phyloP scores from a whole-genome alignment of 2,329 filamentous ascomycete genomes.

The Trichoderma oligosporum region DNA sequence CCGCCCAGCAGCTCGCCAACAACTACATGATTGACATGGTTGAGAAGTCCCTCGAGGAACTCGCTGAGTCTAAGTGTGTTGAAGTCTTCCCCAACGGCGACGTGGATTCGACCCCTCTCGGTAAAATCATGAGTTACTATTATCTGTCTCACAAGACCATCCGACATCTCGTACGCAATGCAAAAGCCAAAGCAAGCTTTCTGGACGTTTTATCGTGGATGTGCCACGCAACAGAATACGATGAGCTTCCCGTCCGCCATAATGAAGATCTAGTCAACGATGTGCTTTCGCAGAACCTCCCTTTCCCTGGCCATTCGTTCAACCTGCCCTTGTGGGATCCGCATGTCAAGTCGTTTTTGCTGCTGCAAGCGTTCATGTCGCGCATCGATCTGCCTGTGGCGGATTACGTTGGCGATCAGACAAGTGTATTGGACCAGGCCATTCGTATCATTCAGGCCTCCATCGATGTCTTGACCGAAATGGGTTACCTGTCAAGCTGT shows the following conservation, averaged over 20 bases:
- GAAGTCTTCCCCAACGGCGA: constrained; percentile 80
- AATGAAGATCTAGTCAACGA: constrained; percentile 98
- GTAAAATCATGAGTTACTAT: constrained; percentile 99
- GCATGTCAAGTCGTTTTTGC: constrained; percentile 90
- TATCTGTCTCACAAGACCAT: constrained; percentile 95
- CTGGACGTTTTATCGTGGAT: constrained; percentile 87
- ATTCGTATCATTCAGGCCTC: constrained; percentile 95
- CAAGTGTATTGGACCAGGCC: constrained; percentile 84
- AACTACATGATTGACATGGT: constrained; percentile 94
- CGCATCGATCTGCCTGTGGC: constrained; percentile 89
- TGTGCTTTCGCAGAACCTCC: constrained; percentile 78
- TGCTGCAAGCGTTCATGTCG: constrained; percentile 93
- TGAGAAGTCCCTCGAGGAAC: constrained; percentile 75
- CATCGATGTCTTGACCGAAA: constrained; percentile 87
- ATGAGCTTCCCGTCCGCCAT: constrained; percentile 94
- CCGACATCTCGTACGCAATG: constrained; percentile 73
- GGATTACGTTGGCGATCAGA: constrained; percentile 95
- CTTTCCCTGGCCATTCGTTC: constrained; percentile 56
- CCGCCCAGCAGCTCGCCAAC: constrained; percentile 82
- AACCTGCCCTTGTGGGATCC: constrained; percentile 96
- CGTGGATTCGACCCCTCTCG: constrained; percentile 82
- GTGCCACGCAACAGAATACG: constrained; percentile 89
- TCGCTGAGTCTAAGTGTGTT: constrained; percentile 81
- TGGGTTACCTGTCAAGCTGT: constrained; percentile 76
- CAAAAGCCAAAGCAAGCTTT: constrained; percentile 72